These are phyloP conservation scores for Aspergillus sparsus DNA, from an alignment of 495 filamentous ascomycete species.

Conservation along the genomic window DNA sequence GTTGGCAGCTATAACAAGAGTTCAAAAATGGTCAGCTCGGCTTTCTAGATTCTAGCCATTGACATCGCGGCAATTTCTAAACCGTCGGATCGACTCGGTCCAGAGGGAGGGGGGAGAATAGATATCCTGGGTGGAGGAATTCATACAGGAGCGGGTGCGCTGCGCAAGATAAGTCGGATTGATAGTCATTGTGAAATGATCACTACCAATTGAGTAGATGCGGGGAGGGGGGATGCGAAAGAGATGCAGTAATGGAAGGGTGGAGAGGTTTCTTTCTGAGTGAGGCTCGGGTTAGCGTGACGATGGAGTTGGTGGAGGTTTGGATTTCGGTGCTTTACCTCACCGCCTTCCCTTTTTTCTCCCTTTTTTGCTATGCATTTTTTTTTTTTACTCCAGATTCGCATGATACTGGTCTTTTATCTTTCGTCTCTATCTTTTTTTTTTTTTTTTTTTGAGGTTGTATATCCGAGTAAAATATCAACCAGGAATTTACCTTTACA, in stretches of 20 bases:
- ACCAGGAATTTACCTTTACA: too few species aligned
- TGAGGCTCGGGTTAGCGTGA: constrained; percentile 24
- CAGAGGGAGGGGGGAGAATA: neutral
- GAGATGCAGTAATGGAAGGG: constrained; percentile 5
- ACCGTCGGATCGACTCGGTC: constrained; percentile 10
- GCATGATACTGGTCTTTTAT: too few species aligned
- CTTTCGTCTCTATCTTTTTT: too few species aligned
- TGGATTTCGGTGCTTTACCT: constrained; percentile 25
- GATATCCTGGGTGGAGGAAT: constrained; percentile 12
- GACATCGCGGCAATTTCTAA: constrained; percentile 33
- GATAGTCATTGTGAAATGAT: constrained; percentile 62
- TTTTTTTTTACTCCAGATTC: neutral
- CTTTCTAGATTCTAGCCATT: constrained; percentile 31
- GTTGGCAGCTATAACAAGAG: constrained; percentile 65
- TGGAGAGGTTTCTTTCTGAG: constrained; percentile 22
- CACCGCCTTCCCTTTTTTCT: constrained; percentile 48
- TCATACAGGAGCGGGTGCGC: constrained; percentile 86
- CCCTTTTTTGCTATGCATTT: neutral
- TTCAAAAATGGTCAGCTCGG: constrained; percentile 28
- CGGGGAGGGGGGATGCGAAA: constrained; percentile 16
- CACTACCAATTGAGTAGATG: constrained; percentile 27
- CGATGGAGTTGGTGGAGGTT: constrained; percentile 34
- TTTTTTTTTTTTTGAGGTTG: too few species aligned
- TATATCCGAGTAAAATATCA: too few species aligned
- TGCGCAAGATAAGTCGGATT: constrained; percentile 91